These are phyloP conservation scores for Cladosporium sp. DNA, from an alignment of 2,329 filamentous ascomycete genomes.

Conservation along the genomic window DNA sequence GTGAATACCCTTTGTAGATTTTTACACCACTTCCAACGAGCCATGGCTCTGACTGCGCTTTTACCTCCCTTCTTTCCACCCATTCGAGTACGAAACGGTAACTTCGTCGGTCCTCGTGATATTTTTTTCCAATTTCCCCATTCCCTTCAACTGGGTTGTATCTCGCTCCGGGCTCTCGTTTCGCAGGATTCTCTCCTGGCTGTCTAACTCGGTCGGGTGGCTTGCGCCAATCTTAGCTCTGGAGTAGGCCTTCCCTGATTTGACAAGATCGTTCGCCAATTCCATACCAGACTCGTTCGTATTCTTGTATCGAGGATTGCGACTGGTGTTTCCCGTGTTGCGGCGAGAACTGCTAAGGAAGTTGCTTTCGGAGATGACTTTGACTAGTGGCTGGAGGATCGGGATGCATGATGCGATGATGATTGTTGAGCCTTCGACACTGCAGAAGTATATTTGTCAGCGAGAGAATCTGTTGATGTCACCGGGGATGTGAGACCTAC, in stretches of 20 bases:
- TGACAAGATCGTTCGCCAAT: neutral
- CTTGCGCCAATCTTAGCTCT: slow-evolving; percentile 2
- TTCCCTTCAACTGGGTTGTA: neutral
- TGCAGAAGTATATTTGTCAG: neutral
- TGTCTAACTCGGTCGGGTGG: neutral
- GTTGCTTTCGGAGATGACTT: neutral
- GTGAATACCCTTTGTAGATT: too few relatives aligned
- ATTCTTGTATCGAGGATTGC: neutral
- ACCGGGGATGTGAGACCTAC: neutral
- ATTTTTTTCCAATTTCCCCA: neutral
- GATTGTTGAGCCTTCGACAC: slow-evolving; percentile 32
- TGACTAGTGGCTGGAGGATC: slow-evolving; percentile 30
- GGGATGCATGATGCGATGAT: slow-evolving; percentile 36
- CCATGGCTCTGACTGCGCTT: too few relatives aligned
- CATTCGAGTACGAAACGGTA: neutral
- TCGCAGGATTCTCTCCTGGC: neutral
- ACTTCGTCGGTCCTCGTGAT: slow-evolving; percentile 1
- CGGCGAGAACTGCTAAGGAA: slow-evolving; percentile 5
- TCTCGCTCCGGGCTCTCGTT: neutral
- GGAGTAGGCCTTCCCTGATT: neutral
- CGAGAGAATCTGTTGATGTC: neutral
- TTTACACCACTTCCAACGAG: too few relatives aligned
- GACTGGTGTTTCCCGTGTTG: neutral
- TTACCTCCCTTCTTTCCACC: too few relatives aligned
- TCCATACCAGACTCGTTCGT: neutral